These are phyloP conservation scores for Exidia glandulosa DNA, from an alignment of 768 basidiomycete species.

Conservation along the genomic window DNA sequence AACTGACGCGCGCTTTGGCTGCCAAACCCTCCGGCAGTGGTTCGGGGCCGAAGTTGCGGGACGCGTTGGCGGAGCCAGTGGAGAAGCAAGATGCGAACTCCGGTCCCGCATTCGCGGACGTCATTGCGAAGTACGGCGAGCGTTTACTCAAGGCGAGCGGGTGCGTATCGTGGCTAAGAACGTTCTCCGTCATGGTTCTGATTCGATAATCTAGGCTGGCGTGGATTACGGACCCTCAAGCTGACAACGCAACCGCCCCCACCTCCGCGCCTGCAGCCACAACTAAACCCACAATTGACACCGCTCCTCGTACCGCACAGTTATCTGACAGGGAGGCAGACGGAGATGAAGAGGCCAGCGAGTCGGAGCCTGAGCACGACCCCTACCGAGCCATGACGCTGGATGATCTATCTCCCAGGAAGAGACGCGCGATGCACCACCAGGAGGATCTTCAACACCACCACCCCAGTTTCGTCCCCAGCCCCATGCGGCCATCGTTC, in stretches of 20 bases:
- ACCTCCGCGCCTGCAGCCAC: background rate
- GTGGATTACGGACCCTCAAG: background rate
- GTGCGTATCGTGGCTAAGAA: too few relatives aligned
- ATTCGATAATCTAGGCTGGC: background rate
- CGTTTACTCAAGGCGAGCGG: background rate
- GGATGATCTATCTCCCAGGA: background rate
- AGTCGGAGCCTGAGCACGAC: background rate
- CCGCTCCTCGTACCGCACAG: background rate
- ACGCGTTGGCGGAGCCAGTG: background rate
- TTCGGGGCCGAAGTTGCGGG: background rate
- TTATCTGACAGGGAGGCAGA: background rate
- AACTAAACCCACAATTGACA: too few relatives aligned
- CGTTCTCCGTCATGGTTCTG: background rate
- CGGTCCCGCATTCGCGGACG: background rate
- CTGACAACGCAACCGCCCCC: background rate
- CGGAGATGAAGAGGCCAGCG: background rate
- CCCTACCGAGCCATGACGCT: background rate
- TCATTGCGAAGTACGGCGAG: background rate
- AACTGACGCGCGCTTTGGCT: background rate
- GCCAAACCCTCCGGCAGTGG: background rate
- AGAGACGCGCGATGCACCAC: background rate
- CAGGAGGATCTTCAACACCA: too few relatives aligned
- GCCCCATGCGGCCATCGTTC: background rate
- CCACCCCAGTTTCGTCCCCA: background rate
- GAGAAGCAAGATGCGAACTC: background rate